phyloP scores from a whole-genome alignment of 805 yeast genomes.

The Hanseniaspora vineae region DNA sequence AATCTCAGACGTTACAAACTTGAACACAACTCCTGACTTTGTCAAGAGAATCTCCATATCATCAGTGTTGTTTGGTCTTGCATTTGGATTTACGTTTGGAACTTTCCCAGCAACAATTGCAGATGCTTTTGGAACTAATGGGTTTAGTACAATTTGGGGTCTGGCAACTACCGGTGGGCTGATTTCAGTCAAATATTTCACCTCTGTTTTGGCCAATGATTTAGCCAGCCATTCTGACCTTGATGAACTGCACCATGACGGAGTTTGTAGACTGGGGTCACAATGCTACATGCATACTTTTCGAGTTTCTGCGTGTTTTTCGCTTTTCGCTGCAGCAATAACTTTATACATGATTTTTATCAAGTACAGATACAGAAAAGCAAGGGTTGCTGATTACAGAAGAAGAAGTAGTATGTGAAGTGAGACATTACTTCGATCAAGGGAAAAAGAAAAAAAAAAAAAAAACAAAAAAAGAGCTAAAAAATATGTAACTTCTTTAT shows the following conservation, averaged over 20 bases:
- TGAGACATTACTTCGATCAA: too few relatives aligned
- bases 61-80: conserved; percentile 45
- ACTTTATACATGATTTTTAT: conserved; percentile 13
- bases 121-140: conserved; percentile 53
- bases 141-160: conserved; percentile 70
- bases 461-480: too few relatives aligned
- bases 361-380: conserved; percentile 3
- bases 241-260: conserved; percentile 27
- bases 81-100: conserved; percentile 64
- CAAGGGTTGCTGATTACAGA: conserved; percentile 1
- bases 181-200: conserved; percentile 37
- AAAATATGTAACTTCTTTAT: background rate
- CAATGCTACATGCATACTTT: conserved; percentile 37
- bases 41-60: conserved; percentile 32
- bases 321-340: conserved; percentile 11
- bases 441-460: too few relatives aligned
- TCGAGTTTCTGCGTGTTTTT: conserved; percentile 15
- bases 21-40: conserved; percentile 13
- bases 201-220: conserved; percentile 41
- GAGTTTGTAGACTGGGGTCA: conserved; percentile 30
- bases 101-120: conserved; percentile 66
- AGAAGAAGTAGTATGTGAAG: background rate
- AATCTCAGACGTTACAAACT: background rate
- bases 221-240: conserved; percentile 16
- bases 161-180: conserved; percentile 61